These are phyloP conservation scores for Xylaria venustula DNA, from an alignment of 495 filamentous ascomycete species.

Conservation along the genomic window DNA sequence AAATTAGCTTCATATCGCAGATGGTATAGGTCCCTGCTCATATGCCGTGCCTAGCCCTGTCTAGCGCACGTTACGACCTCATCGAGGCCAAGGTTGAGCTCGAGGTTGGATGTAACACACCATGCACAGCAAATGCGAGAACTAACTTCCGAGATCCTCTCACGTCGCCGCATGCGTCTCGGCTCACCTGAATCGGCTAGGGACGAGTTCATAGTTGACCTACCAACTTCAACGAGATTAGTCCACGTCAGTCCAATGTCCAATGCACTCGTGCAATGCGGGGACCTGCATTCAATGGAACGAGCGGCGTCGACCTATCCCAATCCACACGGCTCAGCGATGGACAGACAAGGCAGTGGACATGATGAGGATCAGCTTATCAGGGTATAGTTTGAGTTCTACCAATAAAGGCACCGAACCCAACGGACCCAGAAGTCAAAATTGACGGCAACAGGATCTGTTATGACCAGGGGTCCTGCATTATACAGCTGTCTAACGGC, in stretches of 20 bases:
- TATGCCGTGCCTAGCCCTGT: constrained; percentile 11
- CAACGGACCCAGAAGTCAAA: background rate
- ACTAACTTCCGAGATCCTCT: constrained; percentile 16
- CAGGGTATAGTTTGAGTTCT: background rate
- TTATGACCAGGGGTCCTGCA: constrained; percentile 31
- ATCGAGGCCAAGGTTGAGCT: constrained; percentile 7
- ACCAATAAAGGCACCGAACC: background rate
- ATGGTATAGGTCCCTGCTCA: background rate
- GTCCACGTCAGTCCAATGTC: constrained; percentile 16
- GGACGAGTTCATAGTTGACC: constrained; percentile 9
- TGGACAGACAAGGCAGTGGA: constrained; percentile 3
- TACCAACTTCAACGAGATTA: constrained; percentile 10
- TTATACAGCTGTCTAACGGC: constrained; percentile 29
- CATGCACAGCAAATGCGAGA: constrained; percentile 5
- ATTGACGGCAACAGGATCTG: constrained; percentile 20
- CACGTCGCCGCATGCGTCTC: constrained; percentile 14
- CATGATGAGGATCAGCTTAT: constrained; percentile 10
- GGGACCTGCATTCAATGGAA: constrained; percentile 18
- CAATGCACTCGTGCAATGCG: constrained; percentile 14
- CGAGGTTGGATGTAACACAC: constrained; percentile 11
- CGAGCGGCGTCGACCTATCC: background rate
- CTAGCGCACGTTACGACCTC: constrained; percentile 11
- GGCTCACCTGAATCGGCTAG: constrained; percentile 18
- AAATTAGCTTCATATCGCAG: background rate
- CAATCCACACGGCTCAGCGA: constrained; percentile 2